phyloP scores from a whole-genome alignment of 148 eudicot genomes.

The Pharnaceum exiguum region DNA sequence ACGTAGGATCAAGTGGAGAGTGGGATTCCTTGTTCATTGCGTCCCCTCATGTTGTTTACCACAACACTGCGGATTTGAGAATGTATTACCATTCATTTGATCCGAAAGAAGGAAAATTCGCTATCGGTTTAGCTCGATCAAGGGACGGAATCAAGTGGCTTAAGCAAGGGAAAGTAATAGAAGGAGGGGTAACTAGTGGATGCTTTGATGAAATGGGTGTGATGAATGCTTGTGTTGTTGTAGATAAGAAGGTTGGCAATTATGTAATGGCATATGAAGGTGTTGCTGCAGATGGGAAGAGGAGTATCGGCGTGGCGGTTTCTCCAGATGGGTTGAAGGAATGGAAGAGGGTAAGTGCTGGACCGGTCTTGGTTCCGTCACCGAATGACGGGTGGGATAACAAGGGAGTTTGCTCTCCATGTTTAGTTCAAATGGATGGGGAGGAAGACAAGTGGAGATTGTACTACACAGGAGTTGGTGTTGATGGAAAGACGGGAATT shows the following conservation, averaged over 20 bases:
- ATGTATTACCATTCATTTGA: constrained; percentile 83
- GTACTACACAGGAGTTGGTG: constrained; percentile 63
- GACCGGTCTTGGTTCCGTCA: constrained; percentile 36
- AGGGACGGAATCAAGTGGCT: constrained; percentile 80
- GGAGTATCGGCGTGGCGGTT: constrained; percentile 60
- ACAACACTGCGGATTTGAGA: constrained; percentile 51
- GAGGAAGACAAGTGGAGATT: constrained; percentile 63
- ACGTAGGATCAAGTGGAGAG: constrained; percentile 62
- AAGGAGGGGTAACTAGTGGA: constrained; percentile 28
- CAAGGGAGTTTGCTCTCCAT: constrained; percentile 63
- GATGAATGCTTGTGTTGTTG: constrained; percentile 46
- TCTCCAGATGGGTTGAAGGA: constrained; percentile 61
- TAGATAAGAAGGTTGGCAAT: constrained; percentile 42
- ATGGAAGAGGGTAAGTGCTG: constrained; percentile 44
- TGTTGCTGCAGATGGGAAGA: constrained; percentile 41
- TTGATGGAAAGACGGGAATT: constrained; percentile 43
- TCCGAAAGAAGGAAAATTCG: constrained; percentile 31
- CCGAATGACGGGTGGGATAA: constrained; percentile 56
- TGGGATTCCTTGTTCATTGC: constrained; percentile 79
- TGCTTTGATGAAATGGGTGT: constrained; percentile 61
- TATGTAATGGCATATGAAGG: constrained; percentile 86
- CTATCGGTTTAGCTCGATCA: constrained; percentile 67
- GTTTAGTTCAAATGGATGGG: constrained; percentile 70
- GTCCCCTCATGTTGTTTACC: constrained; percentile 77
- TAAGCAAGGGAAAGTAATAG: constrained; percentile 57